These are phyloP conservation scores for Taphrina flavorubra DNA, from an alignment of 1,139 yeast species.

Conservation along the genomic window DNA sequence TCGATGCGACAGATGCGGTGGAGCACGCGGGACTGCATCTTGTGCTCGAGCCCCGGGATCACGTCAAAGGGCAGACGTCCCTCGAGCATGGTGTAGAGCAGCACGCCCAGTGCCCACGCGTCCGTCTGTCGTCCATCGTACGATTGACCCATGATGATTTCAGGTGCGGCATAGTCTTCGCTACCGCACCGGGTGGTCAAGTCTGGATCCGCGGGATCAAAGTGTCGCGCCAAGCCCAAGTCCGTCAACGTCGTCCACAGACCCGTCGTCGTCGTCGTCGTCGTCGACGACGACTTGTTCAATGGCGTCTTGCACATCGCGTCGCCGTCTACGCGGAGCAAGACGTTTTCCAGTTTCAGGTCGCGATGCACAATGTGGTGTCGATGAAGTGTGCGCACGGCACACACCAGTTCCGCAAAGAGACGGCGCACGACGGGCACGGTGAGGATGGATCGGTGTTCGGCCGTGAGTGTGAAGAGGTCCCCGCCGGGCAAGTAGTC, in stretches of 20 bases:
- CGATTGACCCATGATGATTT: constrained; percentile 82
- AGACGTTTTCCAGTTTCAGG: constrained; percentile 52
- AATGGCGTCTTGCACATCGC: constrained; percentile 40
- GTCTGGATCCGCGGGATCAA: constrained; percentile 64
- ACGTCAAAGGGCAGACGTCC: constrained; percentile 89
- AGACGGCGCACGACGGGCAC: constrained; percentile 63
- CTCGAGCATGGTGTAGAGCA: constrained; percentile 81
- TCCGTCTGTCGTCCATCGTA: constrained; percentile 91
- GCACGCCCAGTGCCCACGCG: constrained; percentile 92
- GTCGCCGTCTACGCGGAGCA: constrained; percentile 33
- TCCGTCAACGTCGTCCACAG: constrained; percentile 75
- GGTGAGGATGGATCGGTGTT: constrained; percentile 57
- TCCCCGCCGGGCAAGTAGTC: constrained; percentile 80
- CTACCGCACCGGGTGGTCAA: constrained; percentile 91
- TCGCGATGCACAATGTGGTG: constrained; percentile 62
- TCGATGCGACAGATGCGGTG: constrained; percentile 91
- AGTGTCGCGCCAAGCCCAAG: constrained; percentile 79
- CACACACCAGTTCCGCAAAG: constrained; percentile 62
- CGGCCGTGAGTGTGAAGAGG: constrained; percentile 64
- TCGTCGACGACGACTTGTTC: constrained; percentile 41
- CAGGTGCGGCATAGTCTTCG: constrained; percentile 95
- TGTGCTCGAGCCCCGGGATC: constrained; percentile 58
- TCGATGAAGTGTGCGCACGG: constrained; percentile 61
- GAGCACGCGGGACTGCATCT: constrained; percentile 69
- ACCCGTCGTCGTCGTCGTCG: constrained; percentile 46